These are phyloP conservation scores for Cyclocybe cylindracea DNA, from an alignment of 768 basidiomycete species.

Conservation along the genomic window DNA sequence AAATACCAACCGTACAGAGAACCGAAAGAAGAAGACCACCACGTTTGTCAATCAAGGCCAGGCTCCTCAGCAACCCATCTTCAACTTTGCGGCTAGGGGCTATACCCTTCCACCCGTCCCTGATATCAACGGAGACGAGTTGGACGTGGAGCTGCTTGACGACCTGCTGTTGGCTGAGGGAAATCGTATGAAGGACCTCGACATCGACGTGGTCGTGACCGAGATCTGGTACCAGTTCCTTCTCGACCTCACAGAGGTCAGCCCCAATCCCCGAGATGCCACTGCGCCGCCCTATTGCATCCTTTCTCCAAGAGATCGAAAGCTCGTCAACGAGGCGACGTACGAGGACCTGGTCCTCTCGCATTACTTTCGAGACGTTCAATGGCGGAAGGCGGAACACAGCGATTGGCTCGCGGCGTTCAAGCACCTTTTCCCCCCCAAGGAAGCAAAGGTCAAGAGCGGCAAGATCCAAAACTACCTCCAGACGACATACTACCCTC, in stretches of 20 bases:
- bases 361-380: not conserved
- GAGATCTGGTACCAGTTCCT: constrained; percentile 16
- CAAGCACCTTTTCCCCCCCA: no score
- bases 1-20: not conserved
- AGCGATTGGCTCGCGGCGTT: not conserved
- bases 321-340: not conserved
- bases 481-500: no score
- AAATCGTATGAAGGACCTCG: no score
- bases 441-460: no score
- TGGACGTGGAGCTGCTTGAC: no score
- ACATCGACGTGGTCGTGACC: constrained; percentile 7
- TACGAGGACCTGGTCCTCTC: not conserved
- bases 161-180: no score
- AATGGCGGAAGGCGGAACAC: not conserved
- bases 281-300: constrained; percentile 5
- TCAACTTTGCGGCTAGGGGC: no score
- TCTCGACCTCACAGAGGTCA: constrained; percentile 11
- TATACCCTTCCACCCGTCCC: no score
- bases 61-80: no score
- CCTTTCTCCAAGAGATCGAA: no score
- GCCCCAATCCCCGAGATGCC: constrained; percentile 7
- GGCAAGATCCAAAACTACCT: no score
- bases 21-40: constrained; percentile 1
- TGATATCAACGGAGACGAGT: no score
- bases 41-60: not conserved